A percentile compares a stretch with the other conserved stretches of the same genome.
Conservation (phyloP, 306 rosid genomes). For the Pueraria montana region DNA sequence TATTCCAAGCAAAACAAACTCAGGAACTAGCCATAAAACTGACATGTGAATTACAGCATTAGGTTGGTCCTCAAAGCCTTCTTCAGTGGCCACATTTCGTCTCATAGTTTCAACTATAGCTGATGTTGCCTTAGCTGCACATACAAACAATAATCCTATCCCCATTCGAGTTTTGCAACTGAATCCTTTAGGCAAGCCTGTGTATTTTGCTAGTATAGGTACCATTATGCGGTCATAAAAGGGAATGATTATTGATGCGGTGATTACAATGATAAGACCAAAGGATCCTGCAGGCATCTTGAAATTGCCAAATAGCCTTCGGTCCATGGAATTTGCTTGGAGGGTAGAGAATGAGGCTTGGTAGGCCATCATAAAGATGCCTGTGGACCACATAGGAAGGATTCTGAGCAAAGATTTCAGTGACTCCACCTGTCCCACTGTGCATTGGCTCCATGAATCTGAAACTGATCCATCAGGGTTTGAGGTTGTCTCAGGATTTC, state of each 20-base stretch:
- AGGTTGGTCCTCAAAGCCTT: constrained; percentile 50
- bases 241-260: constrained; percentile 44
- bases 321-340: constrained; percentile 54
- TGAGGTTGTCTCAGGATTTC: constrained; percentile 30
- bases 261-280: constrained; percentile 42
- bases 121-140: constrained; percentile 35
- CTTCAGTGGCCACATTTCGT: constrained; percentile 29
- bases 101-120: constrained; percentile 50
- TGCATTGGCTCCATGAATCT: constrained; percentile 65
- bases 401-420: constrained; percentile 55
- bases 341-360: constrained; percentile 42
- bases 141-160: constrained; percentile 37
- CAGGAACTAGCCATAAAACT: constrained; percentile 56
- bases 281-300: constrained; percentile 64
- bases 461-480: constrained; percentile 51
- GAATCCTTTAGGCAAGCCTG: constrained; percentile 47
- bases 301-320: constrained; percentile 46
- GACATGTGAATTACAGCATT: constrained; percentile 52
- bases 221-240: constrained; percentile 40
- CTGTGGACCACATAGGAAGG: constrained; percentile 64
- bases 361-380: constrained; percentile 46
- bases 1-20: constrained; percentile 47
- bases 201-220: constrained; percentile 51
- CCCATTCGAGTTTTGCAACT: constrained; percentile 47
- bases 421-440: constrained; percentile 64